These are phyloP conservation scores for Yamagishiella unicocca DNA, from an alignment of 139 green algal species.

Conservation along the genomic window DNA sequence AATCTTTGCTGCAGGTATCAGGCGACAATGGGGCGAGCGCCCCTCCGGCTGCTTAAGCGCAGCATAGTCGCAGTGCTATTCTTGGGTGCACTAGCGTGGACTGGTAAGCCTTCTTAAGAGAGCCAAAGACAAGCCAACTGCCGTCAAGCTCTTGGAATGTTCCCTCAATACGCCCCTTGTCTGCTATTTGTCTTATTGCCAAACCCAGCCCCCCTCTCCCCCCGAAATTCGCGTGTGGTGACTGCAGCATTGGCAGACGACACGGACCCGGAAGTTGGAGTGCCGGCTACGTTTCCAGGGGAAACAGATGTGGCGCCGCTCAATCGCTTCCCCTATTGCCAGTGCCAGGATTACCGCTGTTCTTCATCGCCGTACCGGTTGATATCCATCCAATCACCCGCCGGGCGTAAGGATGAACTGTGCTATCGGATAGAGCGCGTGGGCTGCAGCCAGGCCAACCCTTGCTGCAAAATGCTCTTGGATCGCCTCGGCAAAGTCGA, in stretches of 20 bases:
- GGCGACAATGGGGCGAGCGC: constrained; percentile 18
- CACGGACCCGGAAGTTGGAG: background rate
- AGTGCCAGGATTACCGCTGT: constrained; percentile 49
- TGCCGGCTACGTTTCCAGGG: background rate
- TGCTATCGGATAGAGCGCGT: constrained; percentile 46
- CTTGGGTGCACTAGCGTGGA: background rate
- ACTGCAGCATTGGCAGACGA: background rate
- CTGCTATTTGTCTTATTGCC: too few relatives aligned
- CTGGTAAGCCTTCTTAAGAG: constrained; percentile 15
- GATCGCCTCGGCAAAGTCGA: constrained; percentile 37
- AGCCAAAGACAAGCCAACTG: too few relatives aligned
- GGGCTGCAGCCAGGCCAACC: constrained; percentile 42
- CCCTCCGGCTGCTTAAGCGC: background rate
- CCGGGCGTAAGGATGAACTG: background rate
- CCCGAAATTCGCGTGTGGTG: too few relatives aligned
- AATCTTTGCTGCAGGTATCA: background rate
- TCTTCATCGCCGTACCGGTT: constrained; percentile 29
- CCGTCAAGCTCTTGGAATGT: too few relatives aligned
- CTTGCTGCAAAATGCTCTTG: constrained; percentile 46
- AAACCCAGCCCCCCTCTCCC: too few relatives aligned
- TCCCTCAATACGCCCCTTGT: too few relatives aligned
- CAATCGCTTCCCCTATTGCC: constrained; percentile 44
- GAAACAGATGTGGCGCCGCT: background rate
- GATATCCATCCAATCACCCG: background rate
- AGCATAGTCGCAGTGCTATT: background rate